A percentile compares a stretch with the other conserved stretches of the same genome.
Evolutionary conservation across 2,329 filamentous ascomycete species (phyloP).

Genomic region (Fusarium agapanthi): DNA sequence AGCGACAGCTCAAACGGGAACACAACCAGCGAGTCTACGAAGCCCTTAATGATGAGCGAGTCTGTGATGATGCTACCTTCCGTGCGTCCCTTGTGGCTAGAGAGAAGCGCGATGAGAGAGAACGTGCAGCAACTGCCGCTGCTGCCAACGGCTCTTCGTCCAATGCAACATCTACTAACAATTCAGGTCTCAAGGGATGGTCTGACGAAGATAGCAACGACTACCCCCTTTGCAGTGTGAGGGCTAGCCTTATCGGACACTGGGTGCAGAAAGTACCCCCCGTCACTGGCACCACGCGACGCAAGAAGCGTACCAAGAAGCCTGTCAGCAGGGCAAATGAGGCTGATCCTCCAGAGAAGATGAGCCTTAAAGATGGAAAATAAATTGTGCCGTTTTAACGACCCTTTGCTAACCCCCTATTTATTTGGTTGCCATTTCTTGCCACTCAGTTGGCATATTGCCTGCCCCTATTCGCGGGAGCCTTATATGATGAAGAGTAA

Average conservation of each 20-base stretch:
- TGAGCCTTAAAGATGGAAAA: constrained; percentile 7
- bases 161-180: neutral
- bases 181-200: constrained; percentile 60
- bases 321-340: neutral
- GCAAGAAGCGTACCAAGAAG: constrained; percentile 49
- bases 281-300: constrained; percentile 49
- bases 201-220: constrained; percentile 72
- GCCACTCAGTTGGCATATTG: neutral
- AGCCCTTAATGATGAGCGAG: constrained; percentile 72
- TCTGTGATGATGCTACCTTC: constrained; percentile 73
- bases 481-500: neutral
- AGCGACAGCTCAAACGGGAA: constrained; percentile 67
- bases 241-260: constrained; percentile 72
- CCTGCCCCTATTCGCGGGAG: neutral
- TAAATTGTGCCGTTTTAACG: neutral
- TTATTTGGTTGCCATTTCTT: neutral
- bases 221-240: constrained; percentile 74
- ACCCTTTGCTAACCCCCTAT: neutral
- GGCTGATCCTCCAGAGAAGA: constrained; percentile 15
- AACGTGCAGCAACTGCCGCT: neutral
- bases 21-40: constrained; percentile 73
- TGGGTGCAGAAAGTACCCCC: constrained; percentile 73
- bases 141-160: neutral
- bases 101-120: constrained; percentile 65
- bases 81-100: constrained; percentile 69